These are phyloP conservation scores for Fomitopsis schrenkii DNA, from an alignment of 1,284 basidiomycete genomes.

Conservation along the genomic window DNA sequence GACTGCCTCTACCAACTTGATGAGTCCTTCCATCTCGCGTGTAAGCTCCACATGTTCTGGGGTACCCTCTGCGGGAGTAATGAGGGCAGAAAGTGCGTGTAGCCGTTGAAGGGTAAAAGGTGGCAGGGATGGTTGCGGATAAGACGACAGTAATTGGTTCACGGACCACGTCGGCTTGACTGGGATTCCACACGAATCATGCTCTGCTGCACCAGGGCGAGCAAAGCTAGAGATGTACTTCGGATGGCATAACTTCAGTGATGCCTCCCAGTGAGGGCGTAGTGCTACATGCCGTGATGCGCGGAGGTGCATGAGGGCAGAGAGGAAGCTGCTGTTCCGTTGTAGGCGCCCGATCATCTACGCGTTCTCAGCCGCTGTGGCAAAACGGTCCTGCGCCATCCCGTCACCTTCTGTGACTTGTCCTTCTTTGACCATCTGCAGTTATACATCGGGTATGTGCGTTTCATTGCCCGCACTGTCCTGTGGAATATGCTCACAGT, in stretches of 20 bases:
- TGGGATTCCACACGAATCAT: constrained; percentile 61
- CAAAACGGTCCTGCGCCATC: not conserved
- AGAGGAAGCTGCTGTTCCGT: not conserved
- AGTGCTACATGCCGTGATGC: not conserved
- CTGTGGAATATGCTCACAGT: no score
- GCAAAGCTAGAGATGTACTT: constrained; percentile 7
- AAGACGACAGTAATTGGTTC: constrained; percentile 66
- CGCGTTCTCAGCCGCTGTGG: not conserved
- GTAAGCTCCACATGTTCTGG: constrained; percentile 45
- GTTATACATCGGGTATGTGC: no score
- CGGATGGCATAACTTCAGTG: not conserved
- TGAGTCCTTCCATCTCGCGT: constrained; percentile 60
- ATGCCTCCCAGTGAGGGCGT: not conserved
- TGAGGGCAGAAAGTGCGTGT: constrained; percentile 66
- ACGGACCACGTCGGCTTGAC: constrained; percentile 71
- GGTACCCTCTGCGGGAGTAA: constrained; percentile 55
- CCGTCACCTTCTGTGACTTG: not conserved
- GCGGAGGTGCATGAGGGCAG: not conserved
- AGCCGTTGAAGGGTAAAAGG: constrained; percentile 52
- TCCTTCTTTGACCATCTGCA: no score
- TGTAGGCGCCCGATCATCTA: not conserved
- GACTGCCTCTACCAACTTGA: constrained; percentile 75
- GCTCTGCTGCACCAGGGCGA: constrained; percentile 18
- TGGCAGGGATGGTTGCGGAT: constrained; percentile 60
- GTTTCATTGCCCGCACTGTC: no score